Evolutionary conservation across 768 basidiomycete genomes (phyloP).

Genomic region (Calocybe cyanea): DNA sequence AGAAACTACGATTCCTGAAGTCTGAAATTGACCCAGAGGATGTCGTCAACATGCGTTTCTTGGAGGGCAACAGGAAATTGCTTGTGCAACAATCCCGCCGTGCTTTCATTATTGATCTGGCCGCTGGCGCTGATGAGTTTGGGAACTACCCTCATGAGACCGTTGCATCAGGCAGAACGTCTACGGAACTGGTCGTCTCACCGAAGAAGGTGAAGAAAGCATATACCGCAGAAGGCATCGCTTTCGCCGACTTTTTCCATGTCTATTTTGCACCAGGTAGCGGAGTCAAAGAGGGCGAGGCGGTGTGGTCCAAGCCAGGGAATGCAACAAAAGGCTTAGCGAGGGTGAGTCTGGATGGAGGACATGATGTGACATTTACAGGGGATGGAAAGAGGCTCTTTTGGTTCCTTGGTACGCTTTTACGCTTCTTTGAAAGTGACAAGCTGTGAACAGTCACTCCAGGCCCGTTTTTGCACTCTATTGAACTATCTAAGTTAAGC

Average conservation of each 20-base stretch:
- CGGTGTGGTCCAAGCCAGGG: conserved; percentile 67
- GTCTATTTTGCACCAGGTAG: conserved; percentile 53
- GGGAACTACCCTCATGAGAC: conserved; percentile 46
- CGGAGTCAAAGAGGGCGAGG: conserved; percentile 33
- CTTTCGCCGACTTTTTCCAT: conserved; percentile 69
- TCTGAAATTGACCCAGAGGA: conserved; percentile 45
- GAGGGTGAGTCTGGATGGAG: conserved; percentile 68
- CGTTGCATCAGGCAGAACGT: conserved; percentile 54
- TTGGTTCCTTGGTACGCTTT: conserved; percentile 71
- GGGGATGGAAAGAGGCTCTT: conserved; percentile 62
- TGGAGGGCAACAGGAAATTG: conserved; percentile 48
- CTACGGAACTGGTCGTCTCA: conserved; percentile 51
- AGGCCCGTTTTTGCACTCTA: conserved; percentile 64
- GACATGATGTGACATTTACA: conserved; percentile 65
- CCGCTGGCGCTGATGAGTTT: conserved; percentile 36
- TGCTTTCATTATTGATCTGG: conserved; percentile 50
- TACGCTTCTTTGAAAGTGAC: neutral
- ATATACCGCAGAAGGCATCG: conserved; percentile 36
- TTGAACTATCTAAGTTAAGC: conserved; percentile 50
- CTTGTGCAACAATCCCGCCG: conserved; percentile 55
- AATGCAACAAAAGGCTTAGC: conserved; percentile 60
- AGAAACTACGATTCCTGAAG: conserved; percentile 47
- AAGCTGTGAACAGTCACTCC: neutral
- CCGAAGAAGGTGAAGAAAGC: conserved; percentile 18
- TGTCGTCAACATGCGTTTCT: conserved; percentile 50